Evolutionary conservation across 805 yeast genomes (phyloP).

Genomic region (Huiozyma naganishii): DNA sequence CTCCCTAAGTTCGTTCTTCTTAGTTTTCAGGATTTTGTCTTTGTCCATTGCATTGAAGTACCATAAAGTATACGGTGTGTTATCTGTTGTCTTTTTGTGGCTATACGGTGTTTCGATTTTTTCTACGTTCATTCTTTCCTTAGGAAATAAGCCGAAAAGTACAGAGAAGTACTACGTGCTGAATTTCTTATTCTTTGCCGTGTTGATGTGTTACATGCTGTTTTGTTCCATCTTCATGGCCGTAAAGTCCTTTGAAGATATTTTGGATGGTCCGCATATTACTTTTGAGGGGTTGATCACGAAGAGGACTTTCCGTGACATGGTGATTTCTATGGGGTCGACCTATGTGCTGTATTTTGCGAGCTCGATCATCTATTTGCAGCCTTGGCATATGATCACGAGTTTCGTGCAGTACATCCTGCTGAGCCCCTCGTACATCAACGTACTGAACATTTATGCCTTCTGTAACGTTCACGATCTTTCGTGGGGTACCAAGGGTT

Average conservation of each 20-base stretch:
- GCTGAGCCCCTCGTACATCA: constrained; percentile 80
- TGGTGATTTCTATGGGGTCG: constrained; percentile 74
- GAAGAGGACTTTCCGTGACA: constrained; percentile 69
- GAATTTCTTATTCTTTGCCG: constrained; percentile 71
- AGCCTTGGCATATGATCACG: constrained; percentile 89
- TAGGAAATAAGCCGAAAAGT: constrained; percentile 92
- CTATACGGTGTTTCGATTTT: constrained; percentile 70
- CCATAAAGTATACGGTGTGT: constrained; percentile 60
- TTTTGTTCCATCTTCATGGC: constrained; percentile 80
- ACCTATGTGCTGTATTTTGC: constrained; percentile 74
- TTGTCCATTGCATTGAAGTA: constrained; percentile 49
- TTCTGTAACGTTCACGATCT: constrained; percentile 94
- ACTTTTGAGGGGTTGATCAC: constrained; percentile 42
- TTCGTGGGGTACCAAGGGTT: constrained; percentile 96
- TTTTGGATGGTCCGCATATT: constrained; percentile 27
- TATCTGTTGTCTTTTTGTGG: constrained; percentile 78
- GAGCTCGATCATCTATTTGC: constrained; percentile 72
- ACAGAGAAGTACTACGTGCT: constrained; percentile 67
- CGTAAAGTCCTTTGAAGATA: constrained; percentile 52
- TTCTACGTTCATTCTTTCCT: constrained; percentile 77
- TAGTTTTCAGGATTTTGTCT: constrained; percentile 82
- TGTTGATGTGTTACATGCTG: constrained; percentile 79
- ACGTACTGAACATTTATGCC: constrained; percentile 86
- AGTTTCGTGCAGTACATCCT: constrained; percentile 75
- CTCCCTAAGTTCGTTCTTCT: constrained; percentile 77